phyloP scores from a whole-genome alignment of 768 basidiomycete genomes.

The Lactarius hengduanensis region DNA sequence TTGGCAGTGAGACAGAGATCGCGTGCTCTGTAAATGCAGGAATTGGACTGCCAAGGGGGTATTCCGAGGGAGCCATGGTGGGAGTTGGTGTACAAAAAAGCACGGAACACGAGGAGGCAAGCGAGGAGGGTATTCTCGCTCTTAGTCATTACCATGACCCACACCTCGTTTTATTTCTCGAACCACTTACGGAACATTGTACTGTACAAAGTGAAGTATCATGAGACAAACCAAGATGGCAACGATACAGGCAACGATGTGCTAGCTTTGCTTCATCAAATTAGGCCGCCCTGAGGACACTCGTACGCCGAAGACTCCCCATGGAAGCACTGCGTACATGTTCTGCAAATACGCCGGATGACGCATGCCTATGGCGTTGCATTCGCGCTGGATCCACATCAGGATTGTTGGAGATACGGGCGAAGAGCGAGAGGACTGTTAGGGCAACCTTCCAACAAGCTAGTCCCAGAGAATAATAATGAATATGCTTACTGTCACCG shows the following conservation, averaged over 20 bases:
- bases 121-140: not conserved
- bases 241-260: not conserved
- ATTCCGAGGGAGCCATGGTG: constrained; percentile 19
- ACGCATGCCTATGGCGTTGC: constrained; percentile 77
- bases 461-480: not conserved
- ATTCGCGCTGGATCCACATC: constrained; percentile 78
- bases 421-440: constrained; percentile 76
- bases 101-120: no score
- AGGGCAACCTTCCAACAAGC: not conserved
- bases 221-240: not conserved
- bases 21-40: constrained; percentile 80
- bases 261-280: not conserved
- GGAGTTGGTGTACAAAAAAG: no score
- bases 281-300: constrained; percentile 7
- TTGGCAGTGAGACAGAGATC: constrained; percentile 92
- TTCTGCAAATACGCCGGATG: constrained; percentile 41
- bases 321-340: constrained; percentile 23
- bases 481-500: constrained; percentile 59
- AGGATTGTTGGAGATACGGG: constrained; percentile 66
- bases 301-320: constrained; percentile 16
- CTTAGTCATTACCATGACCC: not conserved
- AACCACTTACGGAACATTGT: not conserved
- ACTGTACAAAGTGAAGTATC: constrained; percentile 14
- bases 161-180: not conserved
- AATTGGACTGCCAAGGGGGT: constrained; percentile 48